A percentile compares a stretch with the other conserved stretches of the same genome.
Conservation (phyloP, 2,329 filamentous ascomycete species). For the Grosmannia huntii region DNA sequence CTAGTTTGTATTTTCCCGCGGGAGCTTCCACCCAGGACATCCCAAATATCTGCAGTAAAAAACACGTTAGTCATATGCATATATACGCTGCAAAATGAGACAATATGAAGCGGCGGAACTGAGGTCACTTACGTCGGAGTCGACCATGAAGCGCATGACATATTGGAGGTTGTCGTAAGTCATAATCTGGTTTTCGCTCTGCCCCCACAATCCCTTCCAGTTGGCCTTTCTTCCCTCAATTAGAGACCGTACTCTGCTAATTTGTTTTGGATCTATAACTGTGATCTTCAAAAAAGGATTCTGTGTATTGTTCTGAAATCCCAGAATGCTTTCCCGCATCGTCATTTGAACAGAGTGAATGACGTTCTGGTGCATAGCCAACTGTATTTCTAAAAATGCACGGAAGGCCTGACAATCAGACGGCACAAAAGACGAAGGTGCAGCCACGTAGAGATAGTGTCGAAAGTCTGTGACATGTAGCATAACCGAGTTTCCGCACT, state of each 20-base stretch:
- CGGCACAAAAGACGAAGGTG: constrained; percentile 67
- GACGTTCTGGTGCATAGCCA: constrained; percentile 54
- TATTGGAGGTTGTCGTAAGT: constrained; percentile 97
- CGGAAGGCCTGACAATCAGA: constrained; percentile 70
- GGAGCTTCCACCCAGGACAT: constrained; percentile 97
- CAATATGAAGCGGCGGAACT: not conserved
- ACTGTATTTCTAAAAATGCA: constrained; percentile 63
- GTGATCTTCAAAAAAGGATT: constrained; percentile 90
- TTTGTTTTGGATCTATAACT: constrained; percentile 77
- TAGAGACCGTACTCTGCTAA: constrained; percentile 58
- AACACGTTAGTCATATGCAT: not conserved
- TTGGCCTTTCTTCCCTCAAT: constrained; percentile 71
- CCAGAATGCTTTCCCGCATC: constrained; percentile 82
- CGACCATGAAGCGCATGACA: constrained; percentile 93
- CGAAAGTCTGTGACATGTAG: constrained; percentile 92
- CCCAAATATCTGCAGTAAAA: constrained; percentile 52
- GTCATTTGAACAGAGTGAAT: constrained; percentile 74
- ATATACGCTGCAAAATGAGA: not conserved
- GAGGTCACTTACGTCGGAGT: constrained; percentile 55
- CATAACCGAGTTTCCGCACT: constrained; percentile 76
- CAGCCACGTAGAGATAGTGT: constrained; percentile 90
- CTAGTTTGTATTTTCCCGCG: constrained; percentile 56
- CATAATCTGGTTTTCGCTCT: constrained; percentile 56
- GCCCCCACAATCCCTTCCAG: constrained; percentile 78
- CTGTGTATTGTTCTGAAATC: constrained; percentile 86